These are phyloP conservation scores for Globisporangium spiculum DNA, from an alignment of 352 stramenopile genomes.

Conservation along the genomic window DNA sequence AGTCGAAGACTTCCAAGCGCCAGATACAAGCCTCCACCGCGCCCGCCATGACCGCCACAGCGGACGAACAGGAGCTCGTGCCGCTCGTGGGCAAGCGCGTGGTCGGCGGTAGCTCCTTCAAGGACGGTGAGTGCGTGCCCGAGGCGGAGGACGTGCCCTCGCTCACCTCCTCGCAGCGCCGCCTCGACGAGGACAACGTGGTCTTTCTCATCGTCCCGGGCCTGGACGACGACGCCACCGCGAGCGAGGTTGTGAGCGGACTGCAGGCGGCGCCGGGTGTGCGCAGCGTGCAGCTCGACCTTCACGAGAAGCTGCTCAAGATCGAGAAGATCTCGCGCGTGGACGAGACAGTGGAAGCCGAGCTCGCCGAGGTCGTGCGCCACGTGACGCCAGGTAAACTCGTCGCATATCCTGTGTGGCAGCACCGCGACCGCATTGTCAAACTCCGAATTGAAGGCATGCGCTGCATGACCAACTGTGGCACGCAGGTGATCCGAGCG, in stretches of 20 bases:
- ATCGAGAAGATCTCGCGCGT: conserved; percentile 51
- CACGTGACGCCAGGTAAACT: conserved; percentile 38
- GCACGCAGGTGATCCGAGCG: conserved; percentile 70
- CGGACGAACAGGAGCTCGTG: conserved; percentile 18
- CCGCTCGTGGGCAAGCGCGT: conserved; percentile 6
- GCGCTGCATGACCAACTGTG: conserved; percentile 88
- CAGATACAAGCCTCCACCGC: not conserved
- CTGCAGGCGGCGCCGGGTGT: conserved; percentile 39
- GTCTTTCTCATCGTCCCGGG: conserved; percentile 73
- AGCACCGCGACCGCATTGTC: conserved; percentile 79
- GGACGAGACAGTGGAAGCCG: conserved; percentile 43
- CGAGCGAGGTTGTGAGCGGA: conserved; percentile 27
- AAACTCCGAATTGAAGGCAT: conserved; percentile 76
- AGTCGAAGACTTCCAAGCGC: conserved; percentile 4
- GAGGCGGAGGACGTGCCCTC: conserved; percentile 67
- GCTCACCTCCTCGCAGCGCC: conserved; percentile 59
- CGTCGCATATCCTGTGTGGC: conserved; percentile 78
- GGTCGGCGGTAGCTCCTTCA: conserved; percentile 18
- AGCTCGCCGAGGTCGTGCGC: conserved; percentile 59
- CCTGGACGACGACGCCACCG: conserved; percentile 26
- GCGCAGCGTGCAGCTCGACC: conserved; percentile 48
- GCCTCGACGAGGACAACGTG: conserved; percentile 49
- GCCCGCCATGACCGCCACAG: not conserved
- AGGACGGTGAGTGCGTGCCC: conserved; percentile 54
- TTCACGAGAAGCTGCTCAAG: conserved; percentile 59